phyloP scores from a whole-genome alignment of 139 green algal species.

The Nannochloris sp. region DNA sequence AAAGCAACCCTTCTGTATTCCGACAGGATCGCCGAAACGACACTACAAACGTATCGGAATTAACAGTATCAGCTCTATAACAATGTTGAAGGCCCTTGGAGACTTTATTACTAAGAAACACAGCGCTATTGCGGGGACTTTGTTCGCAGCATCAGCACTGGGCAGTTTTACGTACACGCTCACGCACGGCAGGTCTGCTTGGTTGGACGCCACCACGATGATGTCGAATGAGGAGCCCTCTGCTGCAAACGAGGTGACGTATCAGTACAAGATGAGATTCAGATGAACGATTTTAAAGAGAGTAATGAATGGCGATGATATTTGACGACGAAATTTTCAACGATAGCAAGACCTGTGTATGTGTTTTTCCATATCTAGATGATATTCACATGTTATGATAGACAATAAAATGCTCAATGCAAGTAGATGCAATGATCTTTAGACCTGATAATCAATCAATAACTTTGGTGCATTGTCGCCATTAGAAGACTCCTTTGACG shows the following conservation, averaged over 20 bases:
- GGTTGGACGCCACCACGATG: conserved; percentile 1
- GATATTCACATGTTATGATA: not conserved
- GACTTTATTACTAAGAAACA: not conserved
- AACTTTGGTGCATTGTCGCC: not conserved
- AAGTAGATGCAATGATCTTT: not conserved
- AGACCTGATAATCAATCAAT: conserved; percentile 1
- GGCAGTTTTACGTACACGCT: conserved; percentile 7
- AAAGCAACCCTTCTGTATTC: not conserved
- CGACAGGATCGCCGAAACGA: not conserved
- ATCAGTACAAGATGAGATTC: conserved; percentile 10
- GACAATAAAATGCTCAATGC: not conserved
- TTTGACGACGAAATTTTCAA: not conserved
- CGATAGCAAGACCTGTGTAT: not conserved
- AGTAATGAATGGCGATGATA: not conserved
- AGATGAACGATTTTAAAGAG: conserved; percentile 1
- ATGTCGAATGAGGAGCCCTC: not conserved
- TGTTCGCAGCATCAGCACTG: conserved; percentile 4
- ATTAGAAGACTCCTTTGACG: not conserved
- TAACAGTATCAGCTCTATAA: not conserved
- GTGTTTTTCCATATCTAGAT: too few relatives aligned
- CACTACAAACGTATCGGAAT: not conserved
- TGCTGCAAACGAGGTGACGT: not conserved
- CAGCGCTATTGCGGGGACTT: conserved; percentile 3
- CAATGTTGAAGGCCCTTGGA: not conserved
- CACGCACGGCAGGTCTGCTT: conserved; percentile 10